Conservation (phyloP, 2,329 filamentous ascomycete species). For the Acephala macrosclerotiorum region DNA sequence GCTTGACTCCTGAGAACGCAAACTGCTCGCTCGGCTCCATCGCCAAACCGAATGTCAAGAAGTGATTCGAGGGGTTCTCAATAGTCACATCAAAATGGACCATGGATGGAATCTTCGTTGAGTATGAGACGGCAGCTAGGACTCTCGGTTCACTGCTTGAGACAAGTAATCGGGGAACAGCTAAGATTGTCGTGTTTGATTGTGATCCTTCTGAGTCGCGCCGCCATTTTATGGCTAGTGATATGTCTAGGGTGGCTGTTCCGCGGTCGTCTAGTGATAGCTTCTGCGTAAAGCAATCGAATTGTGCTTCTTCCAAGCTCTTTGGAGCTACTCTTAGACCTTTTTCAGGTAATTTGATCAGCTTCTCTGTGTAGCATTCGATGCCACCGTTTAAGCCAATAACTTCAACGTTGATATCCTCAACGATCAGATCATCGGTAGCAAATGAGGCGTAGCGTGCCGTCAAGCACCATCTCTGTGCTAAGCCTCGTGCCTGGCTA, state of each 20-base stretch:
- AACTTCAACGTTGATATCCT: conserved; percentile 70
- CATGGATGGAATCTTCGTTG: conserved; percentile 43
- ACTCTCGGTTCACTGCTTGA: conserved; percentile 88
- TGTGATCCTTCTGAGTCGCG: conserved; percentile 50
- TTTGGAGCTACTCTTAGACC: conserved; percentile 66
- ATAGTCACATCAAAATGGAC: conserved; percentile 70
- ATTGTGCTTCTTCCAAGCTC: conserved; percentile 74
- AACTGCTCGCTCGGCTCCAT: conserved; percentile 96
- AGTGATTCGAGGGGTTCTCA: conserved; percentile 94
- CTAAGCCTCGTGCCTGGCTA: conserved; percentile 64
- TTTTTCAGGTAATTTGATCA: conserved; percentile 45
- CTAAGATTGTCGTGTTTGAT: conserved; percentile 71
- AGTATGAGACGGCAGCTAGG: conserved; percentile 60
- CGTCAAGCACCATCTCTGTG: conserved; percentile 82
- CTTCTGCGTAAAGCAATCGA: conserved; percentile 79
- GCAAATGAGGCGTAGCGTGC: conserved; percentile 82
- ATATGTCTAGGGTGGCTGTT: conserved; percentile 76
- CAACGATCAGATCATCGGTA: conserved; percentile 63
- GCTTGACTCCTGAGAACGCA: conserved; percentile 89
- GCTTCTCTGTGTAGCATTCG: conserved; percentile 59
- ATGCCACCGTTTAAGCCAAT: conserved; percentile 68
- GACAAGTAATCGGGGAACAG: conserved; percentile 81
- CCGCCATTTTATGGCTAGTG: conserved; percentile 80
- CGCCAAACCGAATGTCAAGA: conserved; percentile 87
- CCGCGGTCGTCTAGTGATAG: conserved; percentile 81